Conservation (phyloP, 1,284 basidiomycete species). For the Xerocomus minutiporus region DNA sequence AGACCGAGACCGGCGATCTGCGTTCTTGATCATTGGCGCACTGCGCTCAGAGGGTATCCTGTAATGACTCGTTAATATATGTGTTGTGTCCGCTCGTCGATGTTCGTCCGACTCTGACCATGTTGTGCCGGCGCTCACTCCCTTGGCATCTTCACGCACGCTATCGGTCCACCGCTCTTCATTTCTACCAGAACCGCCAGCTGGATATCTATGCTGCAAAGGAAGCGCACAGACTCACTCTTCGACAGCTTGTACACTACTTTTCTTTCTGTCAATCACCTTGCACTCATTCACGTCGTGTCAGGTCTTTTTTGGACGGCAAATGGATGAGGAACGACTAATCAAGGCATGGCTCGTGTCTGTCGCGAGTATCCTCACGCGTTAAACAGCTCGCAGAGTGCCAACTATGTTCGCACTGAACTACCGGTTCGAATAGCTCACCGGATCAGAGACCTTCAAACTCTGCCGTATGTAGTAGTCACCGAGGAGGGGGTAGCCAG, state of each 20-base stretch:
- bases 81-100: neutral
- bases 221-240: constrained; percentile 68
- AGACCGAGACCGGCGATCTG: constrained; percentile 70
- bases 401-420: constrained; percentile 87
- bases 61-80: constrained; percentile 27
- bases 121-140: constrained; percentile 22
- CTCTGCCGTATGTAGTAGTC: constrained; percentile 83
- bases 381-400: constrained; percentile 50
- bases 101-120: constrained; percentile 11
- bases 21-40: constrained; percentile 71
- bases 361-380: neutral
- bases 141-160: constrained; percentile 15
- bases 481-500: constrained; percentile 80
- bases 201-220: constrained; percentile 78
- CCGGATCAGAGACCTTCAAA: constrained; percentile 81
- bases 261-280: constrained; percentile 8
- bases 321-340: constrained; percentile 69
- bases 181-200: constrained; percentile 85
- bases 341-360: constrained; percentile 49
- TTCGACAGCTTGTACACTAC: constrained; percentile 71
- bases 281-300: constrained; percentile 7
- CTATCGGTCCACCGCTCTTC: constrained; percentile 47
- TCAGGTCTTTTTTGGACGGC: constrained; percentile 69
- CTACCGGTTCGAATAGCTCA: constrained; percentile 86
- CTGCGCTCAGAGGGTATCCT: constrained; percentile 66